Base-by-base conservation (phyloP, 2,329 filamentous ascomycete species). In the Aspergillus intermedius region DNA sequence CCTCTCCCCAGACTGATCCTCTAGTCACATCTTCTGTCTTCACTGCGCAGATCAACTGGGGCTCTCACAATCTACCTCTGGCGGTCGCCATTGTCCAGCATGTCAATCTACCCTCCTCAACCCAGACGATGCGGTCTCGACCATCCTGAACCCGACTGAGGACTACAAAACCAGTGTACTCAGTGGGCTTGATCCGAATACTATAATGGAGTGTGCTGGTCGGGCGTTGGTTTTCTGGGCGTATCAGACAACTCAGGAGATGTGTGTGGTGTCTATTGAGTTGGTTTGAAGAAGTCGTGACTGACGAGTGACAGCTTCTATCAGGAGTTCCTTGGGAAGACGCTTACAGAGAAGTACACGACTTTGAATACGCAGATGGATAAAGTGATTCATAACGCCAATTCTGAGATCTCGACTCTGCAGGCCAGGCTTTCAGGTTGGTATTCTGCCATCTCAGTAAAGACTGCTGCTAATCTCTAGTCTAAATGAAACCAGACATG, bases 151-250 rank as follows among this genome's bases (percentile, higher is more conserved):
- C 51, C 89, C 89, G 0, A 84, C 82, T 0, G 91, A 96, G 60
- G 89, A 94, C 56, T 95, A 93, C 74, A 95, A 95, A 68, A 89
- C 87, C 0, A 91, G 84, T 51, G 80, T 94, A 0, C 74, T 96
- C 9, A 89, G 87, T 60, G 91, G 91, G 0, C 72, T 96, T 1
- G 87, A 82, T 51, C 91, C 91, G 1, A 84, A 78, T 30, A 77
- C 84, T 25, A 87, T 96, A 54, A 89, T 95, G 78, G 91, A 95
- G 59, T 94, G 89, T 67, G 86, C 88, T 19, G 83, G 85, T 4
- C 79, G 87, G 56, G 89, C 85, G 1, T 68, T 95, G 54, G 81
- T 79, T 28, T 95, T 95, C 63, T 95, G 89, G 85, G 84, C 82
- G 25, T 95, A 95, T 60, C 90, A 95, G 64, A 83, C 84, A 17